Percentiles rank a stretch among this genome's conserved stretches.
These are phyloP conservation scores for Boletales sp. DNA, from an alignment of 768 basidiomycete genomes.

Conservation along the genomic window DNA sequence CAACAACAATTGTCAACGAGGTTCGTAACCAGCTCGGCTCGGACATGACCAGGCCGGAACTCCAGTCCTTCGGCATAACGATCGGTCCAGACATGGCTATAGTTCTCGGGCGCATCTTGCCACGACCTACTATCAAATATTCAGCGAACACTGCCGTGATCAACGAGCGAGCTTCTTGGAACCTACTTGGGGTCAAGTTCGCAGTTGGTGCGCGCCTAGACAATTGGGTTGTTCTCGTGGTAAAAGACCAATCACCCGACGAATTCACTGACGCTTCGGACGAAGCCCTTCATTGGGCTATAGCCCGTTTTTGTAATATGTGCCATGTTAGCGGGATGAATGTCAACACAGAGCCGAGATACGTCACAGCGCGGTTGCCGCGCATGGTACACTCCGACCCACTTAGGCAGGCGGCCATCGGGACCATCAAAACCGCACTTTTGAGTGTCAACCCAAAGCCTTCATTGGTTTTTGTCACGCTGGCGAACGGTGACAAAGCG, in stretches of 20 bases:
- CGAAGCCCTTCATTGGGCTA: conserved; percentile 39
- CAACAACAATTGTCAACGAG: conserved; percentile 1
- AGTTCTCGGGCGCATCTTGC: conserved; percentile 43
- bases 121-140: conserved; percentile 37
- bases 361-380: conserved; percentile 43
- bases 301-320: conserved; percentile 55
- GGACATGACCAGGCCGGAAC: conserved; percentile 17
- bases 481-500: conserved; percentile 38
- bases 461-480: conserved; percentile 37
- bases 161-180: conserved; percentile 44
- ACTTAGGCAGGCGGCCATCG: conserved; percentile 43
- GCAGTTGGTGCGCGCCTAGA: conserved; percentile 47
- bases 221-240: conserved; percentile 64
- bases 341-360: conserved; percentile 37
- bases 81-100: conserved; percentile 42
- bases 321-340: conserved; percentile 58
- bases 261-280: conserved; percentile 50
- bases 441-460: conserved; percentile 30
- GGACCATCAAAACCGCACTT: conserved; percentile 37
- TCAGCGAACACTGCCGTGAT: conserved; percentile 24
- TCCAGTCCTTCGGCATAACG: conserved; percentile 37
- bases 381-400: conserved; percentile 44
- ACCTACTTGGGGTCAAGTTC: conserved; percentile 49
- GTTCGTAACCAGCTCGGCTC: conserved; percentile 38
- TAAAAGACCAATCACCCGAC: conserved; percentile 47